Evolutionary conservation across 2,329 filamentous ascomycete genomes (phyloP), one percentile per base, ranked within the genome.

Genomic region (Phialophora macrospora): DNA sequence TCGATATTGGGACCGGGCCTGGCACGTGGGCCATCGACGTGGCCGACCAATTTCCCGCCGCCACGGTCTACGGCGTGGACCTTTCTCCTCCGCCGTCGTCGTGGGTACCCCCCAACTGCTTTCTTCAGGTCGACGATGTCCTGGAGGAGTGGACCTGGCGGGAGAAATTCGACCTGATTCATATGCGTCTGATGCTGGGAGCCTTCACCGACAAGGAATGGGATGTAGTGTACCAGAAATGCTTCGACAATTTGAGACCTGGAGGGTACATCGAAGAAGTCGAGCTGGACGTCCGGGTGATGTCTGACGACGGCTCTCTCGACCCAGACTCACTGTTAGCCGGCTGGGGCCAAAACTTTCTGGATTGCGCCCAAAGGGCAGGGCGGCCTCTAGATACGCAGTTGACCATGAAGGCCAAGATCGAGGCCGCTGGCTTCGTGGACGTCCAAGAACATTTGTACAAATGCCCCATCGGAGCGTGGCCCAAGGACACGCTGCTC

Each of bases 401-500:
- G 28, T 38, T 68, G 22, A 72, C 67, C 1, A 74, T 75, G 72
- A 62, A 65, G 7, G 66, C 64, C 22, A 58, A 69, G 54, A 74
- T 74, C 11, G 73, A 74, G 44, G 70, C 72, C 5, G 72, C 71
- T 11, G 73, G 73, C 4, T 74, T 73, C 59, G 62, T 56, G 17
- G 70, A 74, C 44, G 65, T 88, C 11, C 76, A 83, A 55, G 81
- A 85, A 68, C 78, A 79, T 28, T 71, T 83, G 11, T 80, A 79
- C 70, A 86, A 85, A 73, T 77, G 87, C 6, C 83, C 83, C 1
- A 77, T 81, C 46, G 84, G 84, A 58, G 73, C 77, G 3, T 85
- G 84, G 84, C 80, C 82, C 0, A 77, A 76, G 57, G 82, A 85
- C 62, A 75, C 77, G 7, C 76, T 78, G n/a, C 72, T 81, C 49